A percentile compares a stretch with the other conserved stretches of the same genome.
Conservation (phyloP, 2,329 filamentous ascomycete species). For the Fusarium tuaranense region DNA sequence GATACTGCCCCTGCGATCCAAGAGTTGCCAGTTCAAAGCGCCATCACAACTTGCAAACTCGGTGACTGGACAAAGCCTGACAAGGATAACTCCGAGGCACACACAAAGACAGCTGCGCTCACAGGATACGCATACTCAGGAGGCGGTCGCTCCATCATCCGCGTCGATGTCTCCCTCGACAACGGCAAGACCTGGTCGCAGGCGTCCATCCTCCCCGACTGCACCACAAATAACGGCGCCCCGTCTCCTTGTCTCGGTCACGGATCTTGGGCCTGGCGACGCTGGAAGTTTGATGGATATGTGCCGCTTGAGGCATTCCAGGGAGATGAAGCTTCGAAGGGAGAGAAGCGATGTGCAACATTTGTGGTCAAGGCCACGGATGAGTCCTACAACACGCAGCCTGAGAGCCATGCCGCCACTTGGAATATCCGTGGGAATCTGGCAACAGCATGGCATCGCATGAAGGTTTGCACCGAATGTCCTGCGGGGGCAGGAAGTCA, state of each 20-base stretch:
- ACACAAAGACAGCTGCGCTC: slow-evolving; percentile 53
- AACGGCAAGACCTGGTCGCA: slow-evolving; percentile 74
- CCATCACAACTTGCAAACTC: slow-evolving; percentile 66
- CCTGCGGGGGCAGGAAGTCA: slow-evolving; percentile 6
- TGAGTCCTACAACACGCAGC: slow-evolving; percentile 75
- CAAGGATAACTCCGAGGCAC: not conserved
- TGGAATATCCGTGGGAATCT: slow-evolving; percentile 75
- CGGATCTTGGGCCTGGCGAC: slow-evolving; percentile 72
- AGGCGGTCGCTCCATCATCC: slow-evolving; percentile 72
- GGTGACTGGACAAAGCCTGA: slow-evolving; percentile 49
- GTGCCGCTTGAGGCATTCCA: slow-evolving; percentile 52
- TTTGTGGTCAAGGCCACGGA: slow-evolving; percentile 75
- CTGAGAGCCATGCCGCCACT: slow-evolving; percentile 68
- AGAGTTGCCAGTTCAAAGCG: slow-evolving; percentile 75
- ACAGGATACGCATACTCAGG: slow-evolving; percentile 77
- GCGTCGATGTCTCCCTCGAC: slow-evolving; percentile 76
- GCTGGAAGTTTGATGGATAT: slow-evolving; percentile 69
- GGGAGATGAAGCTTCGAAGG: slow-evolving; percentile 9
- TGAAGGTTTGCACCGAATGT: slow-evolving; percentile 55
- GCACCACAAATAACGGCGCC: slow-evolving; percentile 43
- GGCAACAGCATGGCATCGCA: slow-evolving; percentile 75
- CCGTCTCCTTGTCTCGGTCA: slow-evolving; percentile 53
- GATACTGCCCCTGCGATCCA: slow-evolving; percentile 73
- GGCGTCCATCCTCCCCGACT: slow-evolving; percentile 68
- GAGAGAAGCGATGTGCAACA: slow-evolving; percentile 55